Conservation (phyloP, 2,329 filamentous ascomycete species). For the Botrytis pseudocinerea region DNA sequence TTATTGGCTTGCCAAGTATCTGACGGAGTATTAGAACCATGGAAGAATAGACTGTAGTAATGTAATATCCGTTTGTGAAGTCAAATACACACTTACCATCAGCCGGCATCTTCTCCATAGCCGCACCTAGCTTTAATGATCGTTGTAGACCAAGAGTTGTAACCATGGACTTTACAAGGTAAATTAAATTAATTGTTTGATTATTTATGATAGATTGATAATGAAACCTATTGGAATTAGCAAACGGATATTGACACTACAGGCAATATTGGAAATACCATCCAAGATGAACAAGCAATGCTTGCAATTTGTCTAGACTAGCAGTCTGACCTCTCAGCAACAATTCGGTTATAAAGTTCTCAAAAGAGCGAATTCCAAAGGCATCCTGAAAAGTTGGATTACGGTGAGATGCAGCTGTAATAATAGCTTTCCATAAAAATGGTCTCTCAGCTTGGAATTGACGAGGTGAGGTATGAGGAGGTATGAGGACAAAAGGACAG, state of each 20-base stretch:
- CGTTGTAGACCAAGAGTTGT: neutral
- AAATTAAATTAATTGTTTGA: slow-evolving; percentile 30
- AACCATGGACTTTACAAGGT: slow-evolving; percentile 16
- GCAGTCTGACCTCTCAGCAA: slow-evolving; percentile 31
- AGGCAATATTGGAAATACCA: slow-evolving; percentile 26
- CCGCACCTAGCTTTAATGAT: neutral
- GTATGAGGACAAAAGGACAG: slow-evolving; percentile 29
- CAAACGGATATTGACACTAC: neutral
- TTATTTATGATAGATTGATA: slow-evolving; percentile 31
- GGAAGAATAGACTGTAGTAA: neutral
- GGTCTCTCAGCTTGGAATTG: slow-evolving; percentile 25
- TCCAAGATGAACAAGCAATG: slow-evolving; percentile 35
- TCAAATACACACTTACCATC: neutral
- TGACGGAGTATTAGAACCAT: slow-evolving; percentile 15
- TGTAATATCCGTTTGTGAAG: neutral
- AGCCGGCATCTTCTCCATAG: neutral
- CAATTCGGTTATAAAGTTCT: slow-evolving; percentile 25
- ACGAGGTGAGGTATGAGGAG: slow-evolving; percentile 20
- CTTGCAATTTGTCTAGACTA: slow-evolving; percentile 38
- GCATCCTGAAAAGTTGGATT: slow-evolving; percentile 22
- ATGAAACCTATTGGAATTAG: slow-evolving; percentile 25
- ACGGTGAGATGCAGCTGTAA: slow-evolving; percentile 26
- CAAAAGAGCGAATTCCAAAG: slow-evolving; percentile 25
- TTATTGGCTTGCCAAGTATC: slow-evolving; percentile 26
- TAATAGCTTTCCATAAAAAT: slow-evolving; percentile 27